phyloP scores from a whole-genome alignment of 805 yeast species.

The Candida koratica region DNA sequence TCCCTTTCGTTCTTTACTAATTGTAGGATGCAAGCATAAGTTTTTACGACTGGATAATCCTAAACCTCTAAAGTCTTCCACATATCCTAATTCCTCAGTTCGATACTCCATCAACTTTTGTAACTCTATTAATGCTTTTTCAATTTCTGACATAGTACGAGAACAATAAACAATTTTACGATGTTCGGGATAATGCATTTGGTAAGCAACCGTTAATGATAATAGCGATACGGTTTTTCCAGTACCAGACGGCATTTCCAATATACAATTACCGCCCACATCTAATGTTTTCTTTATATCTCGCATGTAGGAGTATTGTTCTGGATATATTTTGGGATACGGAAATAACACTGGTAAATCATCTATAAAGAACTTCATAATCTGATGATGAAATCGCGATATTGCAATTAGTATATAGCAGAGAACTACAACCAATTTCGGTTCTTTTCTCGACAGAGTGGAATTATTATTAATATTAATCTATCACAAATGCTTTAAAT shows the following conservation, averaged over 20 bases:
- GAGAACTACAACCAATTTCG: too few species aligned
- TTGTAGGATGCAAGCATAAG: constrained; percentile 84
- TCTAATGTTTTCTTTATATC: constrained; percentile 91
- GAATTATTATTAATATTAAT: too few species aligned
- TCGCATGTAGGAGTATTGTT: constrained; percentile 96
- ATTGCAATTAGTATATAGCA: too few species aligned
- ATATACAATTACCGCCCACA: constrained; percentile 92
- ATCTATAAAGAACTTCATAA: constrained; percentile 80
- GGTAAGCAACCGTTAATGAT: constrained; percentile 92
- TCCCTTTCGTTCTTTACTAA: constrained; percentile 86
- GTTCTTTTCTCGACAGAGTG: too few species aligned
- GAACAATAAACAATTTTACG: constrained; percentile 94
- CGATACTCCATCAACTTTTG: constrained; percentile 85
- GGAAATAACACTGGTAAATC: constrained; percentile 96
- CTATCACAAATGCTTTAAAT: too few species aligned
- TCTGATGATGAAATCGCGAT: background rate
- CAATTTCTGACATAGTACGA: constrained; percentile 99
- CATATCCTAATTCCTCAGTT: constrained; percentile 74
- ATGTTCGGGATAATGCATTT: constrained; percentile 91
- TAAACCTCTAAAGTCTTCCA: constrained; percentile 88
- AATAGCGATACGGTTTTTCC: constrained; percentile 93
- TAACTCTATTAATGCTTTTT: constrained; percentile 91
- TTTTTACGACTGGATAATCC: constrained; percentile 95
- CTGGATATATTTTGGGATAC: constrained; percentile 95
- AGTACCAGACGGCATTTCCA: constrained; percentile 99